These are phyloP conservation scores for Chlorophyllum brunneum DNA, from an alignment of 768 basidiomycete species.

Conservation along the genomic window DNA sequence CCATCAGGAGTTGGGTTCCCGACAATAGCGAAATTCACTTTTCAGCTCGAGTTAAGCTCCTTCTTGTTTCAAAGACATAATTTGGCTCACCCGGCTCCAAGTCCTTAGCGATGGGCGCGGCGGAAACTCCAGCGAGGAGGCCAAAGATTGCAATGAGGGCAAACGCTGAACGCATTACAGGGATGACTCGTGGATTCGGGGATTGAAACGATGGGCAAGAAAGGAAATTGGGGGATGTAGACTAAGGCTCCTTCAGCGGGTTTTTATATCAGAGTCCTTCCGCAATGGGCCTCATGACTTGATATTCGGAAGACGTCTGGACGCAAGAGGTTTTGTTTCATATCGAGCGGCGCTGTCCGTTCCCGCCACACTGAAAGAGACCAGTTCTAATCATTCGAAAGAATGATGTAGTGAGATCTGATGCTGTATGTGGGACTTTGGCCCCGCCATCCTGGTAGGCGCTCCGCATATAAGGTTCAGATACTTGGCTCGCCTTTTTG, in stretches of 20 bases:
- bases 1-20: conserved; percentile 6
- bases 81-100: conserved; percentile 3
- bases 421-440: neutral
- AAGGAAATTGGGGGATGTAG: too few species aligned
- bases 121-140: neutral
- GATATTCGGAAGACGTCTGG: conserved; percentile 1
- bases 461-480: neutral
- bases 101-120: neutral
- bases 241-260: too few species aligned
- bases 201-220: neutral
- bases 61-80: neutral
- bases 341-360: neutral
- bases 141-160: neutral
- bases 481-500: too few species aligned
- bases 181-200: too few species aligned
- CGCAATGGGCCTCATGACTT: neutral
- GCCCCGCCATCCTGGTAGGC: neutral
- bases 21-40: conserved; percentile 6
- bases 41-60: neutral
- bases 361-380: neutral
- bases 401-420: conserved; percentile 5
- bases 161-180: neutral
- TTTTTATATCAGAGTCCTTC: conserved; percentile 2
- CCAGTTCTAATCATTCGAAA: conserved; percentile 6
- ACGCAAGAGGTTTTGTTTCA: conserved; percentile 8